Conservation (phyloP, 1,139 yeast genomes). For the Magnusiomyces suaveolens region DNA sequence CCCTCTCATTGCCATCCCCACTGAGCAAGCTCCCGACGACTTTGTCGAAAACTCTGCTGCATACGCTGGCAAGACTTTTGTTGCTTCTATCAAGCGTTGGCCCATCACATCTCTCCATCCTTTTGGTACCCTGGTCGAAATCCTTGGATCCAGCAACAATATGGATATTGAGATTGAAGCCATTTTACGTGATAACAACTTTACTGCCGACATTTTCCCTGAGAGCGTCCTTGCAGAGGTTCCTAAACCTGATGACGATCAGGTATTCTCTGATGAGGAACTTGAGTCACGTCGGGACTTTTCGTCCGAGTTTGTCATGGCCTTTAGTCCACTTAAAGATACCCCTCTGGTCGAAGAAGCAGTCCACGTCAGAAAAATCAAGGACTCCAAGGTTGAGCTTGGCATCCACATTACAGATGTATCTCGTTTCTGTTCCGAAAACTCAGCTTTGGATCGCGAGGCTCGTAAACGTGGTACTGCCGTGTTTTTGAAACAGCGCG, state of each 20-base stretch:
- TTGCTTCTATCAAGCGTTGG: slow-evolving; percentile 96
- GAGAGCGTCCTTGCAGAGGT: slow-evolving; percentile 37
- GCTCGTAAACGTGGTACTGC: slow-evolving; percentile 86
- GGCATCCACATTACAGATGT: slow-evolving; percentile 81
- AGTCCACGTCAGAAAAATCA: slow-evolving; percentile 56
- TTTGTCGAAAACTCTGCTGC: slow-evolving; percentile 86
- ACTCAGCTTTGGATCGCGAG: slow-evolving; percentile 74
- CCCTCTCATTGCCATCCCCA: slow-evolving; percentile 94
- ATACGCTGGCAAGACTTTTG: slow-evolving; percentile 73
- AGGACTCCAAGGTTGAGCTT: slow-evolving; percentile 52
- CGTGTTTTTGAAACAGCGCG: slow-evolving; percentile 79
- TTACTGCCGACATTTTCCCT: slow-evolving; percentile 73
- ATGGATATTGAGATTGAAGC: slow-evolving; percentile 78
- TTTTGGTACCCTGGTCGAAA: slow-evolving; percentile 85
- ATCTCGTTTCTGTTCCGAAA: slow-evolving; percentile 57
- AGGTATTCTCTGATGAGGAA: slow-evolving; percentile 27
- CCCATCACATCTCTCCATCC: slow-evolving; percentile 98
- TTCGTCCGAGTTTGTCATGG: slow-evolving; percentile 52
- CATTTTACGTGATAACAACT: slow-evolving; percentile 84
- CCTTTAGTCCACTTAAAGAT: slow-evolving; percentile 50
- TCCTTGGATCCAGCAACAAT: slow-evolving; percentile 73
- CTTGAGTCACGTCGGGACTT: slow-evolving; percentile 45
- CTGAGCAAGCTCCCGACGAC: slow-evolving; percentile 94
- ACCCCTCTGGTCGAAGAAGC: slow-evolving; percentile 60
- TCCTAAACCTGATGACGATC: slow-evolving; percentile 22